phyloP scores from a whole-genome alignment of 495 filamentous ascomycete genomes.

The Hypoxylon cercidicola region DNA sequence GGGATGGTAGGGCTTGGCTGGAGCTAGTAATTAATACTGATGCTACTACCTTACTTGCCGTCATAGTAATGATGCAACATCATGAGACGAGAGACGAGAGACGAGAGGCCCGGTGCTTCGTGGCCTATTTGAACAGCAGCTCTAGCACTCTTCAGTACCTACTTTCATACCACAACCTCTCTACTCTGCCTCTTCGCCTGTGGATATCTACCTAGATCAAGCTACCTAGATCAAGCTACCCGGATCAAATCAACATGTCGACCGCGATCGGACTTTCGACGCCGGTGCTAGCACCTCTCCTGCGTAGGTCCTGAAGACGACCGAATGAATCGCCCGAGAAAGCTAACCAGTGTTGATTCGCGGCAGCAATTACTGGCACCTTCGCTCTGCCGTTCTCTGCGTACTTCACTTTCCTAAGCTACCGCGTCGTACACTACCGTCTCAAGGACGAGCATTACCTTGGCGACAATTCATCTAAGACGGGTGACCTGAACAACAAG shows the following conservation, averaged over 20 bases:
- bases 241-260: constrained; percentile 19
- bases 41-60: no score
- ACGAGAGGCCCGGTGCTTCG: no score
- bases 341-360: constrained; percentile 7
- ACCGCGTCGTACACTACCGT: constrained; percentile 53
- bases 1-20: no score
- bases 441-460: constrained; percentile 47
- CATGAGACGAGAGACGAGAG: constrained; percentile 4
- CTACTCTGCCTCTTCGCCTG: neutral
- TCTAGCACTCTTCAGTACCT: neutral
- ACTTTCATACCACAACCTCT: neutral
- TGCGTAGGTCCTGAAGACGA: constrained; percentile 27
- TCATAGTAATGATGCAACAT: neutral
- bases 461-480: constrained; percentile 44
- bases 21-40: no score
- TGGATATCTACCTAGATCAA: neutral
- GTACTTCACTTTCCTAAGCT: constrained; percentile 54
- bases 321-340: neutral
- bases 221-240: neutral
- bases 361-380: constrained; percentile 54
- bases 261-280: constrained; percentile 16
- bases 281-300: constrained; percentile 27
- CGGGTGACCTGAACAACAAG: constrained; percentile 35
- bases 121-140: neutral
- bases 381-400: constrained; percentile 58